Evolutionary conservation across 1,284 basidiomycete genomes (phyloP), one percentile per base, ranked within the genome.

Genomic region (Sanghuangporus sanghuang): DNA sequence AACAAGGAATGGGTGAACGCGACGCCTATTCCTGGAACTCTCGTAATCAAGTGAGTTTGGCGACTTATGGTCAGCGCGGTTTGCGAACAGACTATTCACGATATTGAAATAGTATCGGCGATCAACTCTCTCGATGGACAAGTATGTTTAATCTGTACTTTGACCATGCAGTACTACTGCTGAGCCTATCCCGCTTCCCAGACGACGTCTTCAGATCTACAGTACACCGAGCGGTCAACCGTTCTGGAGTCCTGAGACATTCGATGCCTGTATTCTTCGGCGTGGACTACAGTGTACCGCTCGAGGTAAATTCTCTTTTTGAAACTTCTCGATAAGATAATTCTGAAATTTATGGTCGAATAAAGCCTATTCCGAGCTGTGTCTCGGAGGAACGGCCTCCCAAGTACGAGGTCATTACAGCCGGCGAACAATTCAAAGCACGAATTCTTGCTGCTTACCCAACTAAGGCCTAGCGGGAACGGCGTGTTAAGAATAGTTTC

Each of bases 171-270:
- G 2, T 44, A 2, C 5, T 16, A 18, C 48, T 55, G 12, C 48
- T 55, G 12, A 55, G 6, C 5, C 39, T 4, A 39, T 23, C 44
- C 16, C 36, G 4, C 32, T 46, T 32, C 27, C 27, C 27, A 93
- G 91, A 95, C 72, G 92, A 93, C 70, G 80, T 93, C 50, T 95
- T 95, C 81, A 92, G 90, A 70, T 93, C 90, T 0, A 95, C 93
- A 0, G 74, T 87, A 3, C 93, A 96, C 72, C 85, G 94, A 44
- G 94, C 89, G 0, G 83, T 92, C 64, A 95, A 95, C 68, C 80
- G 82, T 12, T 85, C 85, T 11, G 86, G 89, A 0, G 73, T 79
- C 42, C 81, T 85, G 57, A 83, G 93, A 8, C 93, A 90, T 73
- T 93, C 91, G 0, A 90, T 94, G 23, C 91, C 93, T 1, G 70